Evolutionary conservation across 768 basidiomycete genomes (phyloP).

Genomic region (Macrolepiota albuminosa): DNA sequence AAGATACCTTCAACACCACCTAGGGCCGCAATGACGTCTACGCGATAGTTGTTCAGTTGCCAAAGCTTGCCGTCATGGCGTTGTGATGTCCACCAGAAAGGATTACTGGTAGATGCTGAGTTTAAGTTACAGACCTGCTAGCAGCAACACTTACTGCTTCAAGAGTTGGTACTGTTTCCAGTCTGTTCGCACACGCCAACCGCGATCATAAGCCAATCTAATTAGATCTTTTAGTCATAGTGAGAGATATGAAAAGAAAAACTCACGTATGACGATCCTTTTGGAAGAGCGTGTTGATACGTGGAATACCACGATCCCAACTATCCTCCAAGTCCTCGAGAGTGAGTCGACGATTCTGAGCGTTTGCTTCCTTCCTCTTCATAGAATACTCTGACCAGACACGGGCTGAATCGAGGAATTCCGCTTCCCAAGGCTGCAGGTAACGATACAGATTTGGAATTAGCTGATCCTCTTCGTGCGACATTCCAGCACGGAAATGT

Average conservation of each 20-base stretch:
- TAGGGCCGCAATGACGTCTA: slow-evolving; percentile 97
- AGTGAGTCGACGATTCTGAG: slow-evolving; percentile 94
- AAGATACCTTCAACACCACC: slow-evolving; percentile 96
- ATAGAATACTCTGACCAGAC: slow-evolving; percentile 99
- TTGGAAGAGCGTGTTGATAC: slow-evolving; percentile 99
- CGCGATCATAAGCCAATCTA: slow-evolving; percentile 89
- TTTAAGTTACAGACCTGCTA: background rate
- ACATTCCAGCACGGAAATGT: slow-evolving; percentile 99
- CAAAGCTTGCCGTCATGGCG: slow-evolving; percentile 95
- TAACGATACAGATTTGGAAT: slow-evolving; percentile 98
- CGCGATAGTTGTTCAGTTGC: slow-evolving; percentile 97
- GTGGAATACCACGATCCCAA: slow-evolving; percentile 97
- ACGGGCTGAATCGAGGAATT: slow-evolving; percentile 96
- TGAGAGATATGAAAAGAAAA: background rate
- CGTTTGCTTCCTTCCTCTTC: slow-evolving; percentile 99
- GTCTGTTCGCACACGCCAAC: slow-evolving; percentile 96
- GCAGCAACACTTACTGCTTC: slow-evolving; percentile 61
- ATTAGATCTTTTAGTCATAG: slow-evolving; percentile 29
- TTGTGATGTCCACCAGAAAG: slow-evolving; percentile 99
- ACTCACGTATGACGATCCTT: slow-evolving; percentile 91
- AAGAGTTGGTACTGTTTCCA: slow-evolving; percentile 97
- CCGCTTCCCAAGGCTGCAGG: slow-evolving; percentile 95
- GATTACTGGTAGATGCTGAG: slow-evolving; percentile 53
- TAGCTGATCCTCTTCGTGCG: slow-evolving; percentile 89
- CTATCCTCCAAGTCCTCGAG: slow-evolving; percentile 97